Percentiles rank a stretch among this genome's conserved stretches.
These are phyloP conservation scores for Alopecurus myosuroides DNA, from an alignment of 176 grass and related monocot genomes.

Conservation along the genomic window DNA sequence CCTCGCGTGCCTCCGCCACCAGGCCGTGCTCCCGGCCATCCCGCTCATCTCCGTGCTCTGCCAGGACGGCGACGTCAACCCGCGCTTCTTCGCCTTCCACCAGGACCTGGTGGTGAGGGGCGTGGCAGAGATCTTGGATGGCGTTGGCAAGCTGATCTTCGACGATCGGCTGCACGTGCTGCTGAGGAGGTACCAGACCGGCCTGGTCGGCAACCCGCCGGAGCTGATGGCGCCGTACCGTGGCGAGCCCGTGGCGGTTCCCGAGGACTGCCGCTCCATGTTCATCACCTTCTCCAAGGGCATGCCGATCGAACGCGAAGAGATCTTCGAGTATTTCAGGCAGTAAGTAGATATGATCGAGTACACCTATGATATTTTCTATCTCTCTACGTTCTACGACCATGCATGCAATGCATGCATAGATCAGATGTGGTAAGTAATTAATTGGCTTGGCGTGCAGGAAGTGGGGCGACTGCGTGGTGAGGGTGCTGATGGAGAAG, in stretches of 20 bases:
- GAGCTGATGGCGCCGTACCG: slow-evolving; percentile 21
- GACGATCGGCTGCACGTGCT: slow-evolving; percentile 28
- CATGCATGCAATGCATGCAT: neutral
- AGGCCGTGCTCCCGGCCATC: neutral
- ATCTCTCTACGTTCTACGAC: no score
- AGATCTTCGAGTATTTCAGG: slow-evolving; percentile 58
- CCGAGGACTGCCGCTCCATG: slow-evolving; percentile 55
- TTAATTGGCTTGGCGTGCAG: neutral
- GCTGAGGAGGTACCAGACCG: slow-evolving; percentile 15
- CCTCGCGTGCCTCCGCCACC: slow-evolving; percentile 32
- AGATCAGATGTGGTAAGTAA: neutral
- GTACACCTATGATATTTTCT: neutral
- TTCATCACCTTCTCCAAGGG: slow-evolving; percentile 59
- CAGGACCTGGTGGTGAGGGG: slow-evolving; percentile 34
- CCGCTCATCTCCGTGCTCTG: slow-evolving; percentile 36
- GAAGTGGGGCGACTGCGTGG: slow-evolving; percentile 38
- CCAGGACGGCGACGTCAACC: neutral
- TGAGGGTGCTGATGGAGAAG: slow-evolving; percentile 36
- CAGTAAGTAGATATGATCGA: slow-evolving; percentile 24
- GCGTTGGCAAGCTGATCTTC: slow-evolving; percentile 43
- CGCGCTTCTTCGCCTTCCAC: slow-evolving; percentile 45
- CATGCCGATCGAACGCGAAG: slow-evolving; percentile 28
- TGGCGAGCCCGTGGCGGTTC: neutral
- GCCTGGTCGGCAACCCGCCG: neutral
- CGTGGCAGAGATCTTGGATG: slow-evolving; percentile 30